Conservation (phyloP, 768 basidiomycete species). For the Lenzites betulinus region DNA sequence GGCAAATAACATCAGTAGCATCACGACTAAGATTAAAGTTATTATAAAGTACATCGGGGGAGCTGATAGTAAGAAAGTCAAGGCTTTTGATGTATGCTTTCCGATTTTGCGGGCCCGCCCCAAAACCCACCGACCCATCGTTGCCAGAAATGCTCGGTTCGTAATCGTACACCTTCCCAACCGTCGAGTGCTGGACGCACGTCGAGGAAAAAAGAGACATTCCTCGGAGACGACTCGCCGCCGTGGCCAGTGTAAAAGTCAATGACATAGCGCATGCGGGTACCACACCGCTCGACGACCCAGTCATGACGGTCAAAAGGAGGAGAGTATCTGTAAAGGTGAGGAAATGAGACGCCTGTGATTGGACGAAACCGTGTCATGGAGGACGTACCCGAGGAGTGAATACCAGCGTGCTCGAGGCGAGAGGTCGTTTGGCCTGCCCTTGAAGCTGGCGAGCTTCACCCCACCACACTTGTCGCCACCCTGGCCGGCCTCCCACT, state of each 20-base stretch:
- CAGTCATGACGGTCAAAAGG: constrained; percentile 99
- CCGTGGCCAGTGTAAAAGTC: constrained; percentile 93
- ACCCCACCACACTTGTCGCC: constrained; percentile 81
- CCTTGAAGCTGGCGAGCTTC: constrained; percentile 88
- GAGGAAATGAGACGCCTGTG: constrained; percentile 17
- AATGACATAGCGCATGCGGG: constrained; percentile 89
- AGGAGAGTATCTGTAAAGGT: constrained; percentile 69
- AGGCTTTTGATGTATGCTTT: constrained; percentile 6
- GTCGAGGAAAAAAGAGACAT: constrained; percentile 89
- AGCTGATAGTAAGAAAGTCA: not conserved
- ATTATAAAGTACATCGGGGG: constrained; percentile 10
- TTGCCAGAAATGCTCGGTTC: constrained; percentile 58
- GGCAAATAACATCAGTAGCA: too few species aligned
- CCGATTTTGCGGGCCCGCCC: constrained; percentile 6
- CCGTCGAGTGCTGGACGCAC: constrained; percentile 92
- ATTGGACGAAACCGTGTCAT: not conserved
- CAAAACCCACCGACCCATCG: constrained; percentile 31
- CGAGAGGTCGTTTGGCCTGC: constrained; percentile 76
- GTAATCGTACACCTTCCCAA: constrained; percentile 92
- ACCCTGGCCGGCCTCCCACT: constrained; percentile 69
- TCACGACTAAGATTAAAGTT: not conserved
- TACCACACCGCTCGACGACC: constrained; percentile 92
- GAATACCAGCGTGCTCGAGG: constrained; percentile 82
- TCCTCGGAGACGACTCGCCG: constrained; percentile 44
- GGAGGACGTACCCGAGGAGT: constrained; percentile 73